A percentile compares a stretch with the other conserved stretches of the same genome.
Evolutionary conservation across 1,139 yeast genomes (phyloP).

Genomic region (Suhomyces ambrosiae): DNA sequence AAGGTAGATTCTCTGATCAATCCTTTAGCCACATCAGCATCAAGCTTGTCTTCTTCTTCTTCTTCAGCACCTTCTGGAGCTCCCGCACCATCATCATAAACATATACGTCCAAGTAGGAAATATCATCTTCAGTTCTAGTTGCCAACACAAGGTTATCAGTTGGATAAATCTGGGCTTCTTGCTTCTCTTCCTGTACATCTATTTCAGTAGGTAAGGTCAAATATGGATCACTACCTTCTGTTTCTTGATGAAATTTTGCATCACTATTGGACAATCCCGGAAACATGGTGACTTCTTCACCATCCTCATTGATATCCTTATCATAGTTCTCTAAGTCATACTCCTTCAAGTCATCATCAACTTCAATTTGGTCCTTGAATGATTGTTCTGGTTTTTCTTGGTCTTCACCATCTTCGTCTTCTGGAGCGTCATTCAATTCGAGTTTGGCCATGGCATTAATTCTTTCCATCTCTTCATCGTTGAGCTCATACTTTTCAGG

Average conservation of each 20-base stretch:
- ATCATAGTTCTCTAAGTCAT: slow-evolving; percentile 83
- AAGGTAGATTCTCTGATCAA: slow-evolving; percentile 70
- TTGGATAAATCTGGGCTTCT: slow-evolving; percentile 84
- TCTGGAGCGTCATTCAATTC: slow-evolving; percentile 75
- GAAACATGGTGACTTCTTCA: slow-evolving; percentile 62
- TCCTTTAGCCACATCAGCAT: slow-evolving; percentile 69
- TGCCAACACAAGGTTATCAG: slow-evolving; percentile 86
- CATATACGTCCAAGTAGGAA: slow-evolving; percentile 88
- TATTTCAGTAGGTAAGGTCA: slow-evolving; percentile 68
- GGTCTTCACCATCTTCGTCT: slow-evolving; percentile 35
- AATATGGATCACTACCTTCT: slow-evolving; percentile 72
- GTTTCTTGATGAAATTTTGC: slow-evolving; percentile 54
- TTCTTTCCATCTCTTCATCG: slow-evolving; percentile 92
- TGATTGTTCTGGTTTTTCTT: slow-evolving; percentile 14
- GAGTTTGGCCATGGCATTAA: slow-evolving; percentile 79
- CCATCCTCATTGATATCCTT: slow-evolving; percentile 58
- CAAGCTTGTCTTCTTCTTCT: slow-evolving; percentile 63
- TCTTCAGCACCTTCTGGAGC: slow-evolving; percentile 62
- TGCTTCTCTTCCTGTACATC: slow-evolving; percentile 72
- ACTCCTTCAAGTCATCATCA: slow-evolving; percentile 87
- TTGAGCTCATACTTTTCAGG: slow-evolving; percentile 87
- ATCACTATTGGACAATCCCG: slow-evolving; percentile 59
- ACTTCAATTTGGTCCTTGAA: slow-evolving; percentile 57
- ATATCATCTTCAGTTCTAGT: slow-evolving; percentile 96
- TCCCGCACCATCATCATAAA: slow-evolving; percentile 93